Percentiles rank a stretch among this genome's conserved stretches.
These are phyloP conservation scores for Wickerhamiella musiphila DNA, from an alignment of 805 yeast species.

Conservation along the genomic window DNA sequence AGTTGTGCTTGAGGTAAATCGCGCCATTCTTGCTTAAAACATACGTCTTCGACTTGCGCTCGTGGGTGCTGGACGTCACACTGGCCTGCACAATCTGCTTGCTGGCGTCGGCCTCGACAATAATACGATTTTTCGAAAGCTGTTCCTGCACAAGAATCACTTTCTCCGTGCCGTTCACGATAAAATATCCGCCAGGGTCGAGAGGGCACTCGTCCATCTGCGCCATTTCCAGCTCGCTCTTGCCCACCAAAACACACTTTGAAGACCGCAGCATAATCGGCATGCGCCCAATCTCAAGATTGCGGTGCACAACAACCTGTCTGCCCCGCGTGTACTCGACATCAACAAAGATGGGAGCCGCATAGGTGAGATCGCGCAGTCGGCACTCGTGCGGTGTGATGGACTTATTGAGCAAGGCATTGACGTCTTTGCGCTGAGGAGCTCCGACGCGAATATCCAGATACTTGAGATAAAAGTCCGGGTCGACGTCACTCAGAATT, in stretches of 20 bases:
- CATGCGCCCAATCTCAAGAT: constrained; percentile 92
- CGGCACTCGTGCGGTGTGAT: constrained; percentile 83
- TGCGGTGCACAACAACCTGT: constrained; percentile 75
- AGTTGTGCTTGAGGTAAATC: constrained; percentile 85
- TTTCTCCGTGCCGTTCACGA: constrained; percentile 95
- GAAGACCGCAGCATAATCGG: constrained; percentile 95
- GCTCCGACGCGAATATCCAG: constrained; percentile 79
- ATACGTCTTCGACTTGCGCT: constrained; percentile 91
- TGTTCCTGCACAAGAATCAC: constrained; percentile 95
- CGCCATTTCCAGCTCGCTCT: constrained; percentile 74
- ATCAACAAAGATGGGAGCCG: constrained; percentile 91
- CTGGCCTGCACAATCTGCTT: constrained; percentile 92
- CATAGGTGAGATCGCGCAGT: constrained; percentile 79
- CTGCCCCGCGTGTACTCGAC: constrained; percentile 94
- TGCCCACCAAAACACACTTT: constrained; percentile 72
- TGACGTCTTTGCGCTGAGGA: constrained; percentile 25
- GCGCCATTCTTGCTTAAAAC: constrained; percentile 82
- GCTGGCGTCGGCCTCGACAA: constrained; percentile 93
- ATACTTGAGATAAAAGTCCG: constrained; percentile 86
- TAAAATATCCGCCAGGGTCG: constrained; percentile 97
- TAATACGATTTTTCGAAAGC: constrained; percentile 87
- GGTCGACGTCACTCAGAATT: constrained; percentile 88
- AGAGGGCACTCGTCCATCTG: constrained; percentile 80
- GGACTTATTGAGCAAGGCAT: constrained; percentile 18
- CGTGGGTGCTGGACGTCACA: constrained; percentile 95